A percentile compares a stretch with the other conserved stretches of the same genome.
phyloP scores from a whole-genome alignment of 2,329 filamentous ascomycete genomes.

The Colletotrichum sp. region DNA sequence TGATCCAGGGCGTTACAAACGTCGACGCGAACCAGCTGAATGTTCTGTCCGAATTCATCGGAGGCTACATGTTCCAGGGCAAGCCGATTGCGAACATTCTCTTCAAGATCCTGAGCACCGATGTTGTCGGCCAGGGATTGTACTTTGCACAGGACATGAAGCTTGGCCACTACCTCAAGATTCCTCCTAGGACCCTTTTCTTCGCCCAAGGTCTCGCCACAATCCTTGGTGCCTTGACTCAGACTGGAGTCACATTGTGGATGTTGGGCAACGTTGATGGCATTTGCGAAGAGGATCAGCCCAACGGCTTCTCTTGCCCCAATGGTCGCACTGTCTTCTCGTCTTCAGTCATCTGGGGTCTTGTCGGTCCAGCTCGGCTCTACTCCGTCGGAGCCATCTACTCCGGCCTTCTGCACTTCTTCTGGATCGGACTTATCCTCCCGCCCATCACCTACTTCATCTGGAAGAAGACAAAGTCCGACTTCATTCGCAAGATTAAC shows the following conservation, averaged over 20 bases:
- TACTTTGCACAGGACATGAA: conserved; percentile 55
- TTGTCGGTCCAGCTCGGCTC: conserved; percentile 50
- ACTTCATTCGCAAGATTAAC: conserved; percentile 52
- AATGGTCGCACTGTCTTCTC: conserved; percentile 66
- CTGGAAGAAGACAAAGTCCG: conserved; percentile 50
- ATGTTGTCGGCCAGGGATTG: conserved; percentile 38
- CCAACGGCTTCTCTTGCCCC: conserved; percentile 60
- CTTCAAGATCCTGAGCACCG: conserved; percentile 39
- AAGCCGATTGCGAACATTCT: conserved; percentile 41
- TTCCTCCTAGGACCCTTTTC: conserved; percentile 63
- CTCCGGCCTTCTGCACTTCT: conserved; percentile 54
- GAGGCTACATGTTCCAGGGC: conserved; percentile 55
- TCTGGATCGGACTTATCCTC: conserved; percentile 54
- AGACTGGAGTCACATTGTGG: conserved; percentile 37
- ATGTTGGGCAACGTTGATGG: conserved; percentile 49
- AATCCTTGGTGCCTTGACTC: conserved; percentile 40
- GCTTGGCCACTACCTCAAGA: conserved; percentile 55
- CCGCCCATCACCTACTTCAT: conserved; percentile 54
- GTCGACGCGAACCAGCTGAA: conserved; percentile 47
- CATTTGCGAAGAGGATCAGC: conserved; percentile 55
- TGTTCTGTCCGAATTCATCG: conserved; percentile 13
- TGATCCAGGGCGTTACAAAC: conserved; percentile 48
- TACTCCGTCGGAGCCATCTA: conserved; percentile 49
- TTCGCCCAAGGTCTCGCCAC: conserved; percentile 65
- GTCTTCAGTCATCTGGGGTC: conserved; percentile 65